phyloP scores from a whole-genome alignment of 768 basidiomycete species.

The Steccherinum ochraceum region DNA sequence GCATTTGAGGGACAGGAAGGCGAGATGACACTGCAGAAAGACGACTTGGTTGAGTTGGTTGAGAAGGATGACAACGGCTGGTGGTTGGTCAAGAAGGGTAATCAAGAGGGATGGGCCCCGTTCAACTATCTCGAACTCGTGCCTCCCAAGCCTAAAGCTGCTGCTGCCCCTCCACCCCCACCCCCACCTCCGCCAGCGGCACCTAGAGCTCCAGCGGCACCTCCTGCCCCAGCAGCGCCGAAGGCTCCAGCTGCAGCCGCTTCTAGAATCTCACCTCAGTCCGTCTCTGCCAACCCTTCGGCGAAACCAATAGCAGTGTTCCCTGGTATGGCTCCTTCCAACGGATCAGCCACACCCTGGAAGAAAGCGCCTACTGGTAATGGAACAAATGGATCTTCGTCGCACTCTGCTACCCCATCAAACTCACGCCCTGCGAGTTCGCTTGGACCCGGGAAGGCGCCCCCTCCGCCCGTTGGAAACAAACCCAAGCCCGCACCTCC shows the following conservation, averaged over 20 bases:
- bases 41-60: constrained; percentile 85
- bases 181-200: constrained; percentile 37
- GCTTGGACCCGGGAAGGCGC: constrained; percentile 37
- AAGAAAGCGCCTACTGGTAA: constrained; percentile 43
- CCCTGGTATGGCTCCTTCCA: constrained; percentile 63
- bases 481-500: constrained; percentile 65
- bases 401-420: constrained; percentile 32
- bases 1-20: constrained; percentile 91
- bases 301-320: constrained; percentile 81
- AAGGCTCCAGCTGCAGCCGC: too few relatives aligned
- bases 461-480: constrained; percentile 49
- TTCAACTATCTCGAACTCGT: constrained; percentile 86
- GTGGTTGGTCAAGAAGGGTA: constrained; percentile 91
- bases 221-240: constrained; percentile 25
- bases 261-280: constrained; percentile 24
- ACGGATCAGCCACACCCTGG: constrained; percentile 71
- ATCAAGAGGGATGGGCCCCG: constrained; percentile 90
- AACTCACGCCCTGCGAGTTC: constrained; percentile 49
- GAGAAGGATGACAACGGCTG: constrained; percentile 95
- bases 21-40: constrained; percentile 85
- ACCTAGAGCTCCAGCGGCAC: constrained; percentile 33
- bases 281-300: constrained; percentile 49
- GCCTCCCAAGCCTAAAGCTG: constrained; percentile 56
- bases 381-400: constrained; percentile 19
- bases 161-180: constrained; percentile 66